phyloP scores from a whole-genome alignment of 371 early-diverging fungal genomes.

The Sporodiniella umbellata region DNA sequence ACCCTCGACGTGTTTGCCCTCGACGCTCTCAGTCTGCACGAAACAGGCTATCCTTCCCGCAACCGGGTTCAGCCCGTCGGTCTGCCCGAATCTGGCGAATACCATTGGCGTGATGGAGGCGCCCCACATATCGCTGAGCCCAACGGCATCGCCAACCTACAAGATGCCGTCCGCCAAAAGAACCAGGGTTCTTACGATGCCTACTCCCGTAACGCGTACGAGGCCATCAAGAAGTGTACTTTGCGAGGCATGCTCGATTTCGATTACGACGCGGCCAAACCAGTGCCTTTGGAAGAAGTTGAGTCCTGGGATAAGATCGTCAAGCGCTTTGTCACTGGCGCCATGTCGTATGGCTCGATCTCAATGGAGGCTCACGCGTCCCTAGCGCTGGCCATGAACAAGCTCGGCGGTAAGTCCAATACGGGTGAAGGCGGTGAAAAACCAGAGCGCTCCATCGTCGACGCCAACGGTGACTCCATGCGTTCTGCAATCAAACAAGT shows the following conservation, averaged over 20 bases:
- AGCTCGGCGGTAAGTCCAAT: constrained; percentile 93
- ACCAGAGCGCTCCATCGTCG: constrained; percentile 69
- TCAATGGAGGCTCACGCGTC: constrained; percentile 92
- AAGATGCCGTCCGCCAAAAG: constrained; percentile 94
- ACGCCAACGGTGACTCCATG: constrained; percentile 71
- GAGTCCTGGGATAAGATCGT: constrained; percentile 96
- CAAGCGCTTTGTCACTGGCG: constrained; percentile 95
- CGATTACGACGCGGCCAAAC: constrained; percentile 62
- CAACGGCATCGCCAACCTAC: constrained; percentile 79
- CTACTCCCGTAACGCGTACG: constrained; percentile 77
- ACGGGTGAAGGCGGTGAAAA: constrained; percentile 99
- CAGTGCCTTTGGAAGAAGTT: constrained; percentile 90
- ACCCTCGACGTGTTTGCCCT: constrained; percentile 85
- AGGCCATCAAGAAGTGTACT: constrained; percentile 88
- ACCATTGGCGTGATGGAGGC: constrained; percentile 94
- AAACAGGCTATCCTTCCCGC: constrained; percentile 78
- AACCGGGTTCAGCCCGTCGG: constrained; percentile 57
- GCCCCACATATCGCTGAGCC: constrained; percentile 93
- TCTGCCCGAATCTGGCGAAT: constrained; percentile 93
- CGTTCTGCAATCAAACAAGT: constrained; percentile 98
- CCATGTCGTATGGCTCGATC: constrained; percentile 98
- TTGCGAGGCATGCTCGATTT: constrained; percentile 95
- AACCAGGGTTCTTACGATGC: constrained; percentile 81
- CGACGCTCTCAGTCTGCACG: constrained; percentile 88
- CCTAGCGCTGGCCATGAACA: constrained; percentile 94